A percentile compares a stretch with the other conserved stretches of the same genome.
phyloP scores from a whole-genome alignment of 164 flowering plant genomes.

The Chimonanthus salicifolius region DNA sequence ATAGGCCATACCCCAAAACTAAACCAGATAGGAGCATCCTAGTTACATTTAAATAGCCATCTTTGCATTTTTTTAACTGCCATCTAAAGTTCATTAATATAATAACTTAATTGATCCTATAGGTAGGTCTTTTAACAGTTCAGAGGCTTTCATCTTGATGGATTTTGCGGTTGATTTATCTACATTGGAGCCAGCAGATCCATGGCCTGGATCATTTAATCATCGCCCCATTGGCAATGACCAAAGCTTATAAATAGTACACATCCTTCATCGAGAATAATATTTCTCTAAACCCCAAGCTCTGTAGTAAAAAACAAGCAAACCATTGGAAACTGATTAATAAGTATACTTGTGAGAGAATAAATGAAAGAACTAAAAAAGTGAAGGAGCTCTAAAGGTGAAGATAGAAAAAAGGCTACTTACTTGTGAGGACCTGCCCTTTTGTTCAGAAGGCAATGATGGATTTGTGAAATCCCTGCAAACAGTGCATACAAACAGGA shows the following conservation, averaged over 20 bases:
- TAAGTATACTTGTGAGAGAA: background rate
- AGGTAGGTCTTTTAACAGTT: background rate
- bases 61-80: background rate
- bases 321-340: too few relatives aligned
- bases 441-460: conserved; percentile 80
- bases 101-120: too few relatives aligned
- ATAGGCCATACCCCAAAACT: background rate
- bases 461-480: conserved; percentile 77
- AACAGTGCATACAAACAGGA: background rate
- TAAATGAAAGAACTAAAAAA: background rate
- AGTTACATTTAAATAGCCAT: background rate
- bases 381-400: background rate
- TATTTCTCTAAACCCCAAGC: background rate
- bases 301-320: too few relatives aligned
- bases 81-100: too few relatives aligned
- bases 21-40: background rate
- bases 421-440: conserved; percentile 87
- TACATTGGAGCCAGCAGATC: background rate
- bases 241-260: background rate
- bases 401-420: conserved; percentile 4
- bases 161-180: background rate
- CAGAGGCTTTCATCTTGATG: background rate
- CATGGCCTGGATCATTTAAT: background rate
- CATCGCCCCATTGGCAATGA: background rate
- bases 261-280: background rate